These are phyloP conservation scores for Pleodorina starrii DNA, from an alignment of 139 green algal species.

Conservation along the genomic window DNA sequence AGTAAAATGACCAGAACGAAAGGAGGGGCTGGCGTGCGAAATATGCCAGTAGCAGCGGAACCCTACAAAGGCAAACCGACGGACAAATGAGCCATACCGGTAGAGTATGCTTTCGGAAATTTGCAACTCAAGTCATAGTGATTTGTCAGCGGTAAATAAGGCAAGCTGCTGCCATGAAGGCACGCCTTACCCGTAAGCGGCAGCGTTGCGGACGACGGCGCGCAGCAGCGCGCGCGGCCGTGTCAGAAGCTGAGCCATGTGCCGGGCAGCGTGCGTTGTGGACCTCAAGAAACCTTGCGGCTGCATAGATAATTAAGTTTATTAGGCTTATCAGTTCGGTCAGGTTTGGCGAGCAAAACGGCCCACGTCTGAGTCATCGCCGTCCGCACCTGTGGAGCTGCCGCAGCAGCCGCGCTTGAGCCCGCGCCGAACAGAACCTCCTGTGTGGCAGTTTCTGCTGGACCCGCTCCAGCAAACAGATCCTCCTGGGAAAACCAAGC, in stretches of 20 bases:
- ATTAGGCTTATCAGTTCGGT: background rate
- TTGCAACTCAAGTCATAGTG: too few species aligned
- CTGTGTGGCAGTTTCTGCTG: constrained; percentile 32
- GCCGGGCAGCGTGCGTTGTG: background rate
- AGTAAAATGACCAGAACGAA: constrained; percentile 48
- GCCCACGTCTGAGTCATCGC: background rate
- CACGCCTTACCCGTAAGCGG: constrained; percentile 13
- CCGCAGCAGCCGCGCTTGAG: background rate
- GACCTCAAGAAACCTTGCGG: background rate
- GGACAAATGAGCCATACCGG: background rate
- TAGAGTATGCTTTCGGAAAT: too few species aligned
- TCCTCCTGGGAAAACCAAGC: constrained; percentile 23
- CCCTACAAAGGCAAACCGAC: constrained; percentile 1
- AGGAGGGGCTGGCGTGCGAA: background rate
- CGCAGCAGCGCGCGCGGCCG: constrained; percentile 28
- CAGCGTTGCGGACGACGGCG: background rate
- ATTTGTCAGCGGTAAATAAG: background rate
- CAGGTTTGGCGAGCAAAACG: background rate
- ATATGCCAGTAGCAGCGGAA: constrained; percentile 23
- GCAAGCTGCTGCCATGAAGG: background rate
- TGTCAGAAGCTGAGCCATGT: background rate
- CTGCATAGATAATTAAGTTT: background rate
- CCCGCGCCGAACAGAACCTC: constrained; percentile 9
- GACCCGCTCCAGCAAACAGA: background rate
- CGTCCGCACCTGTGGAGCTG: constrained; percentile 1